Percentiles rank a stretch among this genome's conserved stretches.
phyloP scores from a whole-genome alignment of 2,329 filamentous ascomycete genomes.

The Fusarium stilboides region DNA sequence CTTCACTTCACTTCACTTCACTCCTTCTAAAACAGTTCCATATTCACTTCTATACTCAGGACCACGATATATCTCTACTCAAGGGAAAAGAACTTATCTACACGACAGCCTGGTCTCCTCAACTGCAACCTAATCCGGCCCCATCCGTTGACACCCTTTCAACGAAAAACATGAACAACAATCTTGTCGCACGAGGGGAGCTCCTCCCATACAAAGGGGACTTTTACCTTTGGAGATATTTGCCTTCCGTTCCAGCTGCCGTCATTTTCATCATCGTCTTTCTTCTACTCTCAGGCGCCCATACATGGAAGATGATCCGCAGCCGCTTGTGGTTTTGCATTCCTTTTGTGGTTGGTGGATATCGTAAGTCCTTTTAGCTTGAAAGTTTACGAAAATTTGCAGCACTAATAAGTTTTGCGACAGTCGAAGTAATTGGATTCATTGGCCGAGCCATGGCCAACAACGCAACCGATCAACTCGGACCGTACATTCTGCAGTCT shows the following conservation, averaged over 20 bases:
- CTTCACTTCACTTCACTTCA: too few relatives aligned
- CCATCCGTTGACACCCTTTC: too few relatives aligned
- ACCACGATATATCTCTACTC: too few relatives aligned
- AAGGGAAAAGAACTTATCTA: too few relatives aligned
- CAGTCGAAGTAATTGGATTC: conserved; percentile 58
- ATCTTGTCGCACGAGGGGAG: conserved; percentile 8
- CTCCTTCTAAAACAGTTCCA: not conserved
- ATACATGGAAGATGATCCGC: conserved; percentile 58
- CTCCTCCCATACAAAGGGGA: conserved; percentile 30
- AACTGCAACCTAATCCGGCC: too few relatives aligned
- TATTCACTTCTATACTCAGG: not conserved
- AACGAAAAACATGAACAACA: not conserved
- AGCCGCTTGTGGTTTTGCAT: conserved; percentile 63
- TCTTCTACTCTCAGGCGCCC: conserved; percentile 51
- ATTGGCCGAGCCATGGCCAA: conserved; percentile 45
- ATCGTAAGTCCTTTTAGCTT: conserved; percentile 51
- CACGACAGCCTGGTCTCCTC: too few relatives aligned
- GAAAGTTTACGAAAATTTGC: conserved; percentile 25
- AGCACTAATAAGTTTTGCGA: not conserved
- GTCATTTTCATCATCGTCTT: conserved; percentile 61
- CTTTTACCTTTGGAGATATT: conserved; percentile 53
- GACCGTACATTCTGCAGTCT: conserved; percentile 53
- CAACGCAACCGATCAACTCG: conserved; percentile 43
- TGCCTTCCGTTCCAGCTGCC: conserved; percentile 60
- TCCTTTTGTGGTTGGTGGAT: conserved; percentile 58